Percentiles rank a stretch among this genome's conserved stretches.
Conservation (phyloP, 345 rosid genomes). For the Eucalyptus pauciflora region DNA sequence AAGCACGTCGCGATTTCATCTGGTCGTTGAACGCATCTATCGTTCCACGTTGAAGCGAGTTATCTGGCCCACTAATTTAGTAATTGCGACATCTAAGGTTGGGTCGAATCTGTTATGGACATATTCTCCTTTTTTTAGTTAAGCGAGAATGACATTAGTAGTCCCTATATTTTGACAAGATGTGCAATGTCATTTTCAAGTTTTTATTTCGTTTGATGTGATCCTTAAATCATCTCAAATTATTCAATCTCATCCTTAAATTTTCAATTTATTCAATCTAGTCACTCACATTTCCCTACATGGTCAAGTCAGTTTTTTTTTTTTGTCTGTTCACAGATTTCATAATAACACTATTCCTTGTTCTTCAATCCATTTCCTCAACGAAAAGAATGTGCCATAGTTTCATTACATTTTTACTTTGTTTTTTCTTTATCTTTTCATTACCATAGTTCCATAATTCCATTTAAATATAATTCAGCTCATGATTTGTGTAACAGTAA, state of each 20-base stretch:
- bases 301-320: background rate
- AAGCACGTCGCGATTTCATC: background rate
- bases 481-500: background rate
- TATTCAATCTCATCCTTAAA: background rate
- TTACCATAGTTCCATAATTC: background rate
- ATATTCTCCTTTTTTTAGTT: background rate
- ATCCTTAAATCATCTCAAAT: background rate
- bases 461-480: background rate
- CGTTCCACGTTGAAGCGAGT: background rate
- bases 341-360: background rate
- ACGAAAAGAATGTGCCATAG: background rate
- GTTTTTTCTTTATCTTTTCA: background rate
- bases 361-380: background rate
- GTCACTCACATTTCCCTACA: background rate
- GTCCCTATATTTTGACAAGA: background rate
- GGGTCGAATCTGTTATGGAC: fast-evolving
- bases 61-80: background rate
- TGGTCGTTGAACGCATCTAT: fast-evolving
- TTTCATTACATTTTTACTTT: background rate
- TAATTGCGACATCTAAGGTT: background rate
- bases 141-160: background rate
- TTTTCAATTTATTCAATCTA: background rate
- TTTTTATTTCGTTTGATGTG: background rate
- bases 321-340: background rate
- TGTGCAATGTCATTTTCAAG: background rate